phyloP scores from a whole-genome alignment of 305 asterid species.

The Lippia alba region DNA sequence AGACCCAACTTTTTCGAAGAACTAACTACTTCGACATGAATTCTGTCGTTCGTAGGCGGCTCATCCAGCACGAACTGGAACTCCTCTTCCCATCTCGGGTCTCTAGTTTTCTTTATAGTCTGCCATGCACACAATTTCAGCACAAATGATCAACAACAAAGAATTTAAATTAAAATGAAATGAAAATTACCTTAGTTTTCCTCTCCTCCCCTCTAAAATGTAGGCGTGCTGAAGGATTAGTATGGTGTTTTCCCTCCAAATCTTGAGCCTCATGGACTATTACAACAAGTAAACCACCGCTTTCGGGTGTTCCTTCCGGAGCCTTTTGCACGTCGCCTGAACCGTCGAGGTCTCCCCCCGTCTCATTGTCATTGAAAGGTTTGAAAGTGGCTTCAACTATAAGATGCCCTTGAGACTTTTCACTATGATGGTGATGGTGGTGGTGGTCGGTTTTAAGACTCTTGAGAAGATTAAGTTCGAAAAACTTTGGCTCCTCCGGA shows the following conservation, averaged over 20 bases:
- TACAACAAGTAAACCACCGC: constrained; percentile 77
- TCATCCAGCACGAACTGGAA: constrained; percentile 73
- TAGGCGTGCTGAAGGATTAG: constrained; percentile 69
- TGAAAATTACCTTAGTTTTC: constrained; percentile 67
- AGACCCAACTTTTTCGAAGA: constrained; percentile 67
- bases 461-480: constrained; percentile 72
- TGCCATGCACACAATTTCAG: constrained; percentile 24
- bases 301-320: constrained; percentile 87
- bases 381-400: constrained; percentile 65
- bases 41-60: constrained; percentile 70
- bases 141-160: background rate
- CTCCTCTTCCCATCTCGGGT: constrained; percentile 93
- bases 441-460: constrained; percentile 45
- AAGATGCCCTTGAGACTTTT: constrained; percentile 71
- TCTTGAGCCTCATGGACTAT: constrained; percentile 85
- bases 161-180: background rate
- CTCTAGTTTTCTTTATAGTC: constrained; percentile 72
- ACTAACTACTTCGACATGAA: constrained; percentile 81
- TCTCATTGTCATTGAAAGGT: constrained; percentile 53
- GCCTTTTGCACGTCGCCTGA: constrained; percentile 61
- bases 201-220: constrained; percentile 73
- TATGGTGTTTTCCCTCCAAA: constrained; percentile 82
- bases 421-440: constrained; percentile 44
- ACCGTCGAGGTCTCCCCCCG: constrained; percentile 43
- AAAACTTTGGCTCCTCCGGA: constrained; percentile 64